Evolutionary conservation across 1,284 basidiomycete species (phyloP), one percentile per base, ranked within the genome.

Genomic region (Cutaneotrichosporon sp.): DNA sequence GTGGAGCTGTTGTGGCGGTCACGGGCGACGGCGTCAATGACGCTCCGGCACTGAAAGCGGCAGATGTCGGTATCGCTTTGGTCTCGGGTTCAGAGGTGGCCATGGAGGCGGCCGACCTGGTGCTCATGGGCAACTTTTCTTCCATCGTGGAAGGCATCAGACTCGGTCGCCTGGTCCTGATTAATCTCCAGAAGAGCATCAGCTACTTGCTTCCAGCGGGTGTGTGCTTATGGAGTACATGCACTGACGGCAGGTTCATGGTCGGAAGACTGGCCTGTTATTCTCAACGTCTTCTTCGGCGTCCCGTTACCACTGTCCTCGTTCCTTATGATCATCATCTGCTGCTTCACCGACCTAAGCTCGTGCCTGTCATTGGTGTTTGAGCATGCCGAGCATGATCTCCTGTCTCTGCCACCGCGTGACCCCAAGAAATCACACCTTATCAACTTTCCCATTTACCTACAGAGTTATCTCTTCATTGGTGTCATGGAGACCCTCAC

Each of bases 11-110:
- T 12, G 81, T 84, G 21, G 82, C 78, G 15, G 76, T 79, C 61
- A 81, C 81, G 3, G 83, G 85, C 20, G 84, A 87, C 62, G 84
- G 84, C 15, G 83, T 86, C 15, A 86, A 87, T 61, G 84, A 87
- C 60, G 82, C 83, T 0, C 83, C 85, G 4, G 63, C 34, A 3
- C 73, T 84, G 37, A 82, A 82, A 60, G 71, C 73, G 33, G 78
- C 78, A 0, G 70, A 79, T 52, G 70, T 79, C 34, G 78, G 78
- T 17, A 77, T 80, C 18, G 78, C 78, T 1, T 77, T 80, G 65
- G 77, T 75, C 1, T 72, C 70, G 9, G 78, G 77, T 5, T 73
- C 69, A 20, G 77, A 77, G 48, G 74, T 77, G 0, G 74, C 75
- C 2, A 71, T 71, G 53, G 76, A 77, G 52, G 75, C 75, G 12